Base-by-base conservation (phyloP, 1,139 yeast genomes). In the Hansenula lynferdii region DNA sequence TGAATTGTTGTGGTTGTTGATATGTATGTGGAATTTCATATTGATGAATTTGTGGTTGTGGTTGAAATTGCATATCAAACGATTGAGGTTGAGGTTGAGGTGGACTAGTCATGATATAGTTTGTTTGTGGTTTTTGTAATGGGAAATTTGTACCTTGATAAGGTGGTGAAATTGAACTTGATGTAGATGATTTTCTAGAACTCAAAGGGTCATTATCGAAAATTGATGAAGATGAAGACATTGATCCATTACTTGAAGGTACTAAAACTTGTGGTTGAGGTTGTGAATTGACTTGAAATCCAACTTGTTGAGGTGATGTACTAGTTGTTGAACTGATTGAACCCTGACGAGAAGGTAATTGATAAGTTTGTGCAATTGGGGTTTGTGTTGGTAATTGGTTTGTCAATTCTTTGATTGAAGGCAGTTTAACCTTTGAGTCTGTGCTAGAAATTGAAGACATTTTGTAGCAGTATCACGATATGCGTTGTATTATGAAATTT, bases 371-470 rank as follows among this genome's bases (percentile, higher is more conserved):
- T n/a, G n/a, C n/a, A n/a, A n/a, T n/a, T n/a, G n/a, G n/a, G n/a
- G n/a, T n/a, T n/a, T n/a, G n/a, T 15, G 12, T 23, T 23, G 27
- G 39, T 10, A 43, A 23, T 7, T 45, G 44, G 17, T 36, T 42
- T 12, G 48, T 44, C 18, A 47, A 42, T 32, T 45, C 49, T 35
- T 35, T 42, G 34, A 43, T 42, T 8, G 46, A 47, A 17, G 49
- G 48, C 22, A 46, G 36, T 28, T 29, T 44, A 27, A 44, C 43
- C 34, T 37, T 40, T 24, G 26, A 24, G 5, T 24, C 26, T 12
- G 26, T n/a, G n/a, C n/a, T n/a, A n/a, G n/a, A n/a, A n/a, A n/a
- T n/a, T n/a, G n/a, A n/a, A n/a, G n/a, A n/a, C n/a, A n/a, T n/a
- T n/a, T n/a, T n/a, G n/a, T n/a, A n/a, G n/a, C n/a, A n/a, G n/a